Evolutionary conservation across 1,139 yeast genomes (phyloP).

Genomic region (Saccharomyces uvarum): DNA sequence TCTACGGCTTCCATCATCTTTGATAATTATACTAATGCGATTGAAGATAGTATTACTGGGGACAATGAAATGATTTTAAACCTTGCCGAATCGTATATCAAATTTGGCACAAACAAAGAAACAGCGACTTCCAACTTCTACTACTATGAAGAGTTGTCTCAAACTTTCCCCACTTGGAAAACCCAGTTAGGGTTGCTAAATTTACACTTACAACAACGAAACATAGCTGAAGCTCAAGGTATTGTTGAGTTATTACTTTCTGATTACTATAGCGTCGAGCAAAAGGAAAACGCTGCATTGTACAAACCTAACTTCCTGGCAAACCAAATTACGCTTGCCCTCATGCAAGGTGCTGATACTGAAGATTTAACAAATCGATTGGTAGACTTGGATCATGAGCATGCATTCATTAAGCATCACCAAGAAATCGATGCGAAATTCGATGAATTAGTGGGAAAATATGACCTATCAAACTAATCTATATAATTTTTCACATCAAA

Average conservation of each 20-base stretch:
- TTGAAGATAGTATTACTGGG: conserved; percentile 25
- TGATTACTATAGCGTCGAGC: conserved; percentile 26
- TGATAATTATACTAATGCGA: conserved; percentile 23
- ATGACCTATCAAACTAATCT: conserved; percentile 14
- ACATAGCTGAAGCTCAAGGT: conserved; percentile 38
- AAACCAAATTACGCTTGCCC: conserved; percentile 45
- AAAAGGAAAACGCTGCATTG: conserved; percentile 18
- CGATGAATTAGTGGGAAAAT: conserved; percentile 49
- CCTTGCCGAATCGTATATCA: conserved; percentile 29
- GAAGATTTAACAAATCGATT: conserved; percentile 40
- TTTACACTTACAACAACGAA: conserved; percentile 36
- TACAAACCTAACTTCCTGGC: conserved; percentile 43
- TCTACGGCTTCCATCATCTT: conserved; percentile 23
- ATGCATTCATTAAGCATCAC: conserved; percentile 40
- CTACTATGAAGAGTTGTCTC: conserved; percentile 32
- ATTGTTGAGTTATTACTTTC: conserved; percentile 31
- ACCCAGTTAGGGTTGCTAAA: conserved; percentile 34
- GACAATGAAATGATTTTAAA: conserved; percentile 31
- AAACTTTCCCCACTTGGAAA: conserved; percentile 33
- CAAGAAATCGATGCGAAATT: conserved; percentile 42
- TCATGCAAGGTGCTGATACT: conserved; percentile 39
- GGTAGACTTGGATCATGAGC: conserved; percentile 38
- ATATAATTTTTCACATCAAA: neutral
- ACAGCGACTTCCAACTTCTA: conserved; percentile 29
- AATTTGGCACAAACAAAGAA: conserved; percentile 27